These are phyloP conservation scores for Podaxis pistillaris DNA, from an alignment of 768 basidiomycete genomes.

Conservation along the genomic window DNA sequence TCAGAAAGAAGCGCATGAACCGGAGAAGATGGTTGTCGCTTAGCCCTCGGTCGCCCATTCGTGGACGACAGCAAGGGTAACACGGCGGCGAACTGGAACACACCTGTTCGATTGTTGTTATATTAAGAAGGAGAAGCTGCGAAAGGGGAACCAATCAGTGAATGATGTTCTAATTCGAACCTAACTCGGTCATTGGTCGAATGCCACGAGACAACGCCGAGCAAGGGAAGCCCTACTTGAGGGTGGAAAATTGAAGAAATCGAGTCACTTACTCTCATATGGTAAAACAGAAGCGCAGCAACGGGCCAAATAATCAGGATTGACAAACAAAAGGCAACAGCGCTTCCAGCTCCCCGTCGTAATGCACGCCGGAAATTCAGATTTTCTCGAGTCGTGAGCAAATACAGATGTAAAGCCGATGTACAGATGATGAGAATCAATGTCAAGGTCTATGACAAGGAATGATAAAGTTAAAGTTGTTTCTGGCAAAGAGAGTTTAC, in stretches of 20 bases:
- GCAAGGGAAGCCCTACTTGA: background rate
- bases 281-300: conserved; percentile 74
- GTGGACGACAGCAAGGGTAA: conserved; percentile 22
- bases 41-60: conserved; percentile 7
- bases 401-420: conserved; percentile 76
- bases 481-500: background rate
- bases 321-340: conserved; percentile 73
- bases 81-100: conserved; percentile 24
- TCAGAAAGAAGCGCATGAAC: conserved; percentile 14
- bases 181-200: conserved; percentile 6
- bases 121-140: conserved; percentile 78
- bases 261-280: conserved; percentile 69
- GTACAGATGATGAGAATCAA: conserved; percentile 78
- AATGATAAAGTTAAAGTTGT: conserved; percentile 14
- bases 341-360: conserved; percentile 68
- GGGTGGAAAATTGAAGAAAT: conserved; percentile 2
- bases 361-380: conserved; percentile 46
- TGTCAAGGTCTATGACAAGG: conserved; percentile 56
- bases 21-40: background rate
- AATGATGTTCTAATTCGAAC: conserved; percentile 1
- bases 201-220: background rate
- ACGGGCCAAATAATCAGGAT: conserved; percentile 82
- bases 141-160: conserved; percentile 10
- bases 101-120: conserved; percentile 96
- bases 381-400: conserved; percentile 54